Evolutionary conservation across 176 grass and related monocot genomes (phyloP).

Genomic region (Miscanthus lutarioriparius): DNA sequence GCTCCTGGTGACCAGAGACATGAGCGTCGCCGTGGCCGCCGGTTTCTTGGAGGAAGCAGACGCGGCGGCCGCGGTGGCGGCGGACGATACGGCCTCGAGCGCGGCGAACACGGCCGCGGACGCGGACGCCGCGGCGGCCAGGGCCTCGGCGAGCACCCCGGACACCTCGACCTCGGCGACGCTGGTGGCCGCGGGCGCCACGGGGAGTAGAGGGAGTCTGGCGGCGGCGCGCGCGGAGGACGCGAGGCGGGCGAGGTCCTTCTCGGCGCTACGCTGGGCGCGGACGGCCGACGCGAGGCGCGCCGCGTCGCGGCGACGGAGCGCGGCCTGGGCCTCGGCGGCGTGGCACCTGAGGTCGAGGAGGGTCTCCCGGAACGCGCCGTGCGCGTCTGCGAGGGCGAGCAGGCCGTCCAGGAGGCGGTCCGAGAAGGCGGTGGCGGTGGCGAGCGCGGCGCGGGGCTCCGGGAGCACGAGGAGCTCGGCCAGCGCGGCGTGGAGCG

Average conservation of each 20-base stretch:
- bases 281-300: constrained; percentile 38
- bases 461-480: constrained; percentile 51
- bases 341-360: constrained; percentile 38
- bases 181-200: not conserved
- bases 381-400: constrained; percentile 64
- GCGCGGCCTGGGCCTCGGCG: constrained; percentile 46
- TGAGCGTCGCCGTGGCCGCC: not conserved
- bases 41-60: constrained; percentile 21
- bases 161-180: constrained; percentile 39
- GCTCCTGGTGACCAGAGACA: constrained; percentile 18
- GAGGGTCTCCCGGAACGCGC: constrained; percentile 43
- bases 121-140: constrained; percentile 16
- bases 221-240: constrained; percentile 25
- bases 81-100: constrained; percentile 22
- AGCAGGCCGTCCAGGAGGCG: constrained; percentile 65
- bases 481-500: constrained; percentile 49
- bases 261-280: constrained; percentile 39
- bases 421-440: not conserved
- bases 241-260: constrained; percentile 42
- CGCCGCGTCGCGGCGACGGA: constrained; percentile 40
- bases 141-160: constrained; percentile 35
- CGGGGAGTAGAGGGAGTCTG: not conserved
- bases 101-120: constrained; percentile 31
- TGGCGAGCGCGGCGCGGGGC: constrained; percentile 31
- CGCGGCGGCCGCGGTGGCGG: not conserved